phyloP scores from a whole-genome alignment of 495 filamentous ascomycete genomes.

The Talaromyces nanjingensis region DNA sequence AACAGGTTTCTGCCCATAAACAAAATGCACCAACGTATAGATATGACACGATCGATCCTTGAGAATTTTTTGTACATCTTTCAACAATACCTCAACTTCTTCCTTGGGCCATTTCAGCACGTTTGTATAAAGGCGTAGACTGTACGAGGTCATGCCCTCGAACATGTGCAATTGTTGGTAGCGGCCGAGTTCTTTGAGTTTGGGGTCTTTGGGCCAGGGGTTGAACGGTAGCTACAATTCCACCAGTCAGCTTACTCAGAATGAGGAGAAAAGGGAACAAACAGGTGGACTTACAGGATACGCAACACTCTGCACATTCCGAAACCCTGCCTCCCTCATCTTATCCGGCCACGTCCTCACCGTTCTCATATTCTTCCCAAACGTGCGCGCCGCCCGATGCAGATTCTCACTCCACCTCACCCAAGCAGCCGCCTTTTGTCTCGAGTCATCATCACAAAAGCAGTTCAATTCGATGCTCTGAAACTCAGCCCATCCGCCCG shows the following conservation, averaged over 20 bases:
- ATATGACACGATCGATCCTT: conserved; percentile 43
- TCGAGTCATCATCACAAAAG: conserved; percentile 24
- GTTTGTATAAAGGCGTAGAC: conserved; percentile 42
- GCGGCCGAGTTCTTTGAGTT: conserved; percentile 39
- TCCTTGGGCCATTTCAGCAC: conserved; percentile 48
- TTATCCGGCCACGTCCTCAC: conserved; percentile 18
- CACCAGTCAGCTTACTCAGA: too few relatives aligned
- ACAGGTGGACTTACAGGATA: conserved; percentile 12
- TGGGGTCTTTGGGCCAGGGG: conserved; percentile 35
- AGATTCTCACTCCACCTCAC: conserved; percentile 17
- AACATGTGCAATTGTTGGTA: conserved; percentile 34
- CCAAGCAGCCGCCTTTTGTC: conserved; percentile 17
- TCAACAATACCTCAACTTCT: conserved; percentile 50
- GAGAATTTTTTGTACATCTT: conserved; percentile 45
- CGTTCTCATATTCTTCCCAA: conserved; percentile 23
- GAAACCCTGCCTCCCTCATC: conserved; percentile 23
- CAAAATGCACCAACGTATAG: conserved; percentile 30
- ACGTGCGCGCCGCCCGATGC: conserved; percentile 8
- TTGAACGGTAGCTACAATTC: conserved; percentile 28
- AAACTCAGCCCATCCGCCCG: conserved; percentile 34
- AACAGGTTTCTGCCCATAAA: conserved; percentile 26
- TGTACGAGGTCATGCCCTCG: conserved; percentile 36
- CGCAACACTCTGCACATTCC: conserved; percentile 17
- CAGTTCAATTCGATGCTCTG: conserved; percentile 24
- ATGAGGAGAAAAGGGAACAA: too few relatives aligned